phyloP scores from a whole-genome alignment of 257 asterid species.

The Nicotiana tabacum region DNA sequence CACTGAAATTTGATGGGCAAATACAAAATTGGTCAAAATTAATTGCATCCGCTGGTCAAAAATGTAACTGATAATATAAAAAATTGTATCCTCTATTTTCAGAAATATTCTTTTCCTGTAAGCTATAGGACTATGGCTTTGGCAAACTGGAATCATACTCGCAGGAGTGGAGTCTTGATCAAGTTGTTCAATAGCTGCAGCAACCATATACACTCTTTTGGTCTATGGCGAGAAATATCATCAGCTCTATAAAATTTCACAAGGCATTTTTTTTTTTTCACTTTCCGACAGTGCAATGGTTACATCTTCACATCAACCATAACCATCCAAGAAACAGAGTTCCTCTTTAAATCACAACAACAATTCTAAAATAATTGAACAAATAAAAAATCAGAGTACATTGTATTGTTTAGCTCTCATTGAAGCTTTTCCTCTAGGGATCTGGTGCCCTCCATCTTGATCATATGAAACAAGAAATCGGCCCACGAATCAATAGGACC shows the following conservation, averaged over 20 bases:
- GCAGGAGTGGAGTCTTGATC: background rate
- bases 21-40: too few relatives aligned
- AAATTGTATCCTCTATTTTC: too few relatives aligned
- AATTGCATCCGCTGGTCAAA: too few relatives aligned
- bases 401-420: conserved; percentile 4
- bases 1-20: too few relatives aligned
- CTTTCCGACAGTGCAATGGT: background rate
- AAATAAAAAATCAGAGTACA: background rate
- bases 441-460: conserved; percentile 33
- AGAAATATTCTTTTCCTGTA: background rate
- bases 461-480: conserved; percentile 36
- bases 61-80: too few relatives aligned
- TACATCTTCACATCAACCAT: background rate
- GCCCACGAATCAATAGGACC: conserved; percentile 48
- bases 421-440: conserved; percentile 13
- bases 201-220: background rate
- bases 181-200: background rate
- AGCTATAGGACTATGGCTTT: background rate
- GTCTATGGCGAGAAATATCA: background rate
- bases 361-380: background rate
- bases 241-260: background rate
- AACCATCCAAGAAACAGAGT: background rate
- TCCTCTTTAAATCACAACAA: background rate
- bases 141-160: background rate
- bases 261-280: background rate